These are phyloP conservation scores for Hordeum pubiflorum DNA, from an alignment of 202 grass and related monocot species.

Conservation along the genomic window DNA sequence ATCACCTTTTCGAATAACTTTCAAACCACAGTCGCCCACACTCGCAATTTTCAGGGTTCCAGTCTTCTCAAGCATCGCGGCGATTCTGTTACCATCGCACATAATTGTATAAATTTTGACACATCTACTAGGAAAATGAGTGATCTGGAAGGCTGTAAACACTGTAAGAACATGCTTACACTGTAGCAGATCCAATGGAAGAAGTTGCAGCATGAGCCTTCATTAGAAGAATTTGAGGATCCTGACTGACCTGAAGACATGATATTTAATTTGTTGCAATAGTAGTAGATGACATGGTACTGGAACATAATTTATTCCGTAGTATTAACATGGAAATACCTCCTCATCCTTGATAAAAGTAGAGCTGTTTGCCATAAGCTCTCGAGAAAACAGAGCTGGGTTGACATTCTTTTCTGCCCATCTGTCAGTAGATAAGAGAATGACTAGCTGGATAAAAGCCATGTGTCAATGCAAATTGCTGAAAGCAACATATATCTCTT, in stretches of 20 bases:
- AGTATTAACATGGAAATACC: slow-evolving; percentile 27
- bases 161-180: slow-evolving; percentile 41
- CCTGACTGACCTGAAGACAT: slow-evolving; percentile 43
- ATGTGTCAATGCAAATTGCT: slow-evolving; percentile 47
- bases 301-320: not conserved
- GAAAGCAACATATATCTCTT: not conserved
- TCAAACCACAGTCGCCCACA: slow-evolving; percentile 83
- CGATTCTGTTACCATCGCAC: slow-evolving; percentile 45
- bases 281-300: not conserved
- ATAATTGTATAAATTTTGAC: not conserved
- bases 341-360: slow-evolving; percentile 61
- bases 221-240: slow-evolving; percentile 83
- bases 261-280: not conserved
- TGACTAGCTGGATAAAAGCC: slow-evolving; percentile 71
- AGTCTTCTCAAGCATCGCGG: slow-evolving; percentile 68
- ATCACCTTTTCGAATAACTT: slow-evolving; percentile 75
- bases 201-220: slow-evolving; percentile 85
- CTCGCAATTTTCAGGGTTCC: slow-evolving; percentile 78
- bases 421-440: slow-evolving; percentile 77
- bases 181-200: slow-evolving; percentile 75
- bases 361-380: slow-evolving; percentile 75
- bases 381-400: slow-evolving; percentile 84
- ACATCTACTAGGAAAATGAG: not conserved
- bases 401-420: slow-evolving; percentile 86
- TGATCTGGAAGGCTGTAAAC: not conserved